Conservation (phyloP, 2,329 filamentous ascomycete genomes). For the Phaeosphaeria sp. region DNA sequence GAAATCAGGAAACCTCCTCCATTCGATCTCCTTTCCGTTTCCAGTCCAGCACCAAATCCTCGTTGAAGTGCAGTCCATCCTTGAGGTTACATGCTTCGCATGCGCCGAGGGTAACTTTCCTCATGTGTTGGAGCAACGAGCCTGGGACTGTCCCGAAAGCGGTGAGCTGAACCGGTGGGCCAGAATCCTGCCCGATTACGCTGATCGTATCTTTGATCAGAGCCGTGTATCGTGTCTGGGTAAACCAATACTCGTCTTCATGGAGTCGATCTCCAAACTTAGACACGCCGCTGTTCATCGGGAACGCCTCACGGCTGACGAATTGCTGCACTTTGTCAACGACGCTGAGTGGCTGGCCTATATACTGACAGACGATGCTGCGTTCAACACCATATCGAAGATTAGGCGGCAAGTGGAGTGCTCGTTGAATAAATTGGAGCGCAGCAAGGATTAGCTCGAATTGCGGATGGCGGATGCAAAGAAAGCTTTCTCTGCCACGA, state of each 20-base stretch:
- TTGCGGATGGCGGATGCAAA: neutral
- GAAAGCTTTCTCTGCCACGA: neutral
- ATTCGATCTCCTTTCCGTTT: neutral
- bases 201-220: neutral
- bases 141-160: neutral
- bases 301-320: neutral
- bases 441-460: neutral
- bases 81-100: neutral
- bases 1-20: neutral
- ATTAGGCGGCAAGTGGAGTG: neutral
- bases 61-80: neutral
- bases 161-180: neutral
- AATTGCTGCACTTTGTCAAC: neutral
- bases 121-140: neutral
- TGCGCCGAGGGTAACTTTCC: neutral
- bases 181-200: neutral
- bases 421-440: neutral
- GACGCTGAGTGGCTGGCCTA: neutral
- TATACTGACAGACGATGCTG: neutral
- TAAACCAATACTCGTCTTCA: neutral
- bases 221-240: neutral
- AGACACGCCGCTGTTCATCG: neutral
- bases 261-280: neutral
- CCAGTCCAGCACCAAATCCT: neutral
- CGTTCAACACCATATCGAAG: neutral